A percentile compares a stretch with the other conserved stretches of the same genome.
These are phyloP conservation scores for Bertia moriformis DNA, from an alignment of 2,329 filamentous ascomycete genomes.

Conservation along the genomic window DNA sequence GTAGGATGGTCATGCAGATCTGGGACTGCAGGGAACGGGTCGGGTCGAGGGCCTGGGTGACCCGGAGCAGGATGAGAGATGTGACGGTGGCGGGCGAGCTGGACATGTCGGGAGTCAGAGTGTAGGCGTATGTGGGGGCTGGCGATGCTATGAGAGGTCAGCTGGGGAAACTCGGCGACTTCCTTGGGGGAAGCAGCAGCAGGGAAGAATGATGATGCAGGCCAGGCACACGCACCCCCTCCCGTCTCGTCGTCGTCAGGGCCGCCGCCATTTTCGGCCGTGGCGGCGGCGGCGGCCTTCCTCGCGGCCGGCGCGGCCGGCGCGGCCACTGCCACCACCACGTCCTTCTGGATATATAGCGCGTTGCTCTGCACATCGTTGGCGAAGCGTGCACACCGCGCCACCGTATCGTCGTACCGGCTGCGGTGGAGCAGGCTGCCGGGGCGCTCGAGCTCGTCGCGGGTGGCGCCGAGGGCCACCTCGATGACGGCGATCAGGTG, in stretches of 20 bases:
- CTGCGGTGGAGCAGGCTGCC: slow-evolving; percentile 70
- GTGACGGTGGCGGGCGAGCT: slow-evolving; percentile 64
- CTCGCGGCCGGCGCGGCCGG: no score
- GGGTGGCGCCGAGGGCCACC: slow-evolving; percentile 60
- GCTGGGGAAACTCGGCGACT: no score
- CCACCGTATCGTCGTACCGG: slow-evolving; percentile 63
- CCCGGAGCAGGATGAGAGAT: slow-evolving; percentile 80
- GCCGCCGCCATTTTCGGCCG: slow-evolving; percentile 23
- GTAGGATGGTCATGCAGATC: slow-evolving; percentile 83
- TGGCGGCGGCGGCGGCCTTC: slow-evolving; percentile 18
- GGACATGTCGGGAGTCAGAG: slow-evolving; percentile 67
- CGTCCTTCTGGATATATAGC: slow-evolving; percentile 81
- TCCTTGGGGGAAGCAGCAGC: no score
- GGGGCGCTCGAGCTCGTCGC: slow-evolving; percentile 63
- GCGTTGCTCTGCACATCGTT: slow-evolving; percentile 74
- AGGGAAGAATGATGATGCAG: no score
- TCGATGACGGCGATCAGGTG: slow-evolving; percentile 58
- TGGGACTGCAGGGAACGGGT: slow-evolving; percentile 70
- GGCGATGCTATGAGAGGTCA: slow-evolving; percentile 19
- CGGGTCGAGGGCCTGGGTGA: slow-evolving; percentile 74
- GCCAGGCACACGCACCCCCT: no score
- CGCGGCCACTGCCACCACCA: no score
- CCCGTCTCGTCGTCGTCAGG: no score
- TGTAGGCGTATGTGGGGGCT: slow-evolving; percentile 53
- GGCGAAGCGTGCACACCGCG: slow-evolving; percentile 78